phyloP scores from a whole-genome alignment of 805 yeast genomes.

The Saccharomyces jurei region DNA sequence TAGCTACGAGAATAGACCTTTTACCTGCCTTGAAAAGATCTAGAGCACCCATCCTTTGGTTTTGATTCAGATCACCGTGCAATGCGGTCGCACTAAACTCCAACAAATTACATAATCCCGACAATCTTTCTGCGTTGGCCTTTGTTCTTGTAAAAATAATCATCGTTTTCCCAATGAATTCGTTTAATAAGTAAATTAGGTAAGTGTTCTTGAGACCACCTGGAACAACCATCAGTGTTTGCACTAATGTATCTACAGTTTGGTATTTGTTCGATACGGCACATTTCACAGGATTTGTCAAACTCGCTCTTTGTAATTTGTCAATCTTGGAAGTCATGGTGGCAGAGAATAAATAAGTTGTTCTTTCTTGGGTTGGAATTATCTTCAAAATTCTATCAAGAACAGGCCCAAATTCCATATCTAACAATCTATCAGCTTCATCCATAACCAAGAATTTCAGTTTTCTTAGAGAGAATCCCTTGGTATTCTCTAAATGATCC shows the following conservation, averaged over 20 bases:
- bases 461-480: constrained; percentile 75
- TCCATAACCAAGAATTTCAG: constrained; percentile 85
- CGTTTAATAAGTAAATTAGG: constrained; percentile 74
- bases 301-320: constrained; percentile 87
- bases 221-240: constrained; percentile 82
- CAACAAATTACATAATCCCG: constrained; percentile 66
- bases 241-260: constrained; percentile 90
- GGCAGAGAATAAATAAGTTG: constrained; percentile 87
- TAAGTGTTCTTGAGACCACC: constrained; percentile 88
- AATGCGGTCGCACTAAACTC: constrained; percentile 88
- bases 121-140: constrained; percentile 88
- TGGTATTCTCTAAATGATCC: constrained; percentile 89
- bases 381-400: constrained; percentile 76
- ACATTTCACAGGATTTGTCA: constrained; percentile 80
- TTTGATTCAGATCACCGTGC: constrained; percentile 85
- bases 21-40: constrained; percentile 72
- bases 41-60: constrained; percentile 74
- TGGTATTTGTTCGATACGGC: constrained; percentile 84
- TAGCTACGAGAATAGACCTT: constrained; percentile 63
- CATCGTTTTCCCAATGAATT: constrained; percentile 72
- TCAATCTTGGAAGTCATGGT: constrained; percentile 95
- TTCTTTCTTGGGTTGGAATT: constrained; percentile 73
- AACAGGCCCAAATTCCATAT: constrained; percentile 95
- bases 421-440: constrained; percentile 92
- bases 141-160: constrained; percentile 91